Base-by-base conservation (phyloP, 164 flowering plant genomes). In the Cinnamomum micranthum region DNA sequence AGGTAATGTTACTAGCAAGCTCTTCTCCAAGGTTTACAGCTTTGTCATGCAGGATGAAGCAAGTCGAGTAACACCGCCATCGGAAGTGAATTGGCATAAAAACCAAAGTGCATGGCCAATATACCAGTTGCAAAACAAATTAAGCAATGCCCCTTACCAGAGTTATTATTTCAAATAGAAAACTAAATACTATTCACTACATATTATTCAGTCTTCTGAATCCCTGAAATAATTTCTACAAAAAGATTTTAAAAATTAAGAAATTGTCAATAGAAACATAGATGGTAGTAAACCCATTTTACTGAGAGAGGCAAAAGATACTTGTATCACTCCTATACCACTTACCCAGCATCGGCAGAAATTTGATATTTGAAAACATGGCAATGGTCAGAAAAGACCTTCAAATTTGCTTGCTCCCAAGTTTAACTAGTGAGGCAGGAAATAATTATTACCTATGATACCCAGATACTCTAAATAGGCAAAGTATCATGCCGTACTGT, bases 21-120 rank as follows among this genome's bases (percentile, higher is more conserved):
- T 81, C 79, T 84, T 84, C 84, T 80, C 78, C 82, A 74, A 73
- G 69, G 73, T 74, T 80, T 82, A 79, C 84, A 83, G 84, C 89
- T 78, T 86, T 79, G 71, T 83, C 73, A 70, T 72, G 82, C 77
- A 78, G 85, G 76, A 86, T 80, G 83, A 79, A 71, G 84, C 86
- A 79, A 75, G 28, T 27, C 28, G 0, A 2, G 28, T 27, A 27
- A 27, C 82, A 76, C 76, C 58, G 4, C 68, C 78, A 74, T 85
- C 83, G 80, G 80, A 74, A 76, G 75, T 47, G 78, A 73, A 72
- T 75, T 27, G 75, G 62, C 73, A 77, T 27, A 76, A 27, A 65
- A 73, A 33, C 47, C 12, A 69, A 76, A 78, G 74, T 73, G 71
- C 9, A 17, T 27, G 69, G 52, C 73, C 28, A n/a, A 64, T 50